These are phyloP conservation scores for Porosira glacialis DNA, from an alignment of 352 stramenopile genomes.

Conservation along the genomic window DNA sequence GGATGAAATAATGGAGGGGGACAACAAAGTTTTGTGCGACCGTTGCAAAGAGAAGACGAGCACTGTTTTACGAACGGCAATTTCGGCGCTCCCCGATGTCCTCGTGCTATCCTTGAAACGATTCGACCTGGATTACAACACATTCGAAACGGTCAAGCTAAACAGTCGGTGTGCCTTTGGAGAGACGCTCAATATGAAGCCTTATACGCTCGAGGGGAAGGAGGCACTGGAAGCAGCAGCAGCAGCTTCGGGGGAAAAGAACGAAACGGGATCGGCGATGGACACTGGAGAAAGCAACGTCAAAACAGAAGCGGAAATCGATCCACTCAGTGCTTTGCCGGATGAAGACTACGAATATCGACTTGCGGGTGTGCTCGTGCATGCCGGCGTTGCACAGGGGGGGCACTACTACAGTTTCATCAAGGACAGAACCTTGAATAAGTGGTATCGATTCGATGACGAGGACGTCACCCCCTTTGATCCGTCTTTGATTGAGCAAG, in stretches of 20 bases:
- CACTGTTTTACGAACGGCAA: slow-evolving; percentile 91
- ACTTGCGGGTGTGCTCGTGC: slow-evolving; percentile 95
- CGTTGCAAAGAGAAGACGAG: slow-evolving; percentile 96
- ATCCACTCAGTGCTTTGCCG: slow-evolving; percentile 54
- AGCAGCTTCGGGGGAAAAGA: slow-evolving; percentile 22
- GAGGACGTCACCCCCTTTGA: slow-evolving; percentile 98
- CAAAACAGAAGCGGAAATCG: slow-evolving; percentile 58
- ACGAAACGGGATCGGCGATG: slow-evolving; percentile 38
- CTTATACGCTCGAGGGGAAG: slow-evolving; percentile 94
- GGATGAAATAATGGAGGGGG: slow-evolving; percentile 98
- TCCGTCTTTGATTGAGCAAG: slow-evolving; percentile 90
- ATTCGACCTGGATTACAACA: slow-evolving; percentile 99
- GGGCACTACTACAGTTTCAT: slow-evolving; percentile 98
- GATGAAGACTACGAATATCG: slow-evolving; percentile 95
- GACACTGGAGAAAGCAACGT: slow-evolving; percentile 39
- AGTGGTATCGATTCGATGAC: slow-evolving; percentile 99
- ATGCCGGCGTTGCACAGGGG: slow-evolving; percentile 96
- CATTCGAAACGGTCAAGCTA: slow-evolving; percentile 99
- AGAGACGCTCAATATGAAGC: slow-evolving; percentile 97
- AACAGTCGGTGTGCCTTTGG: slow-evolving; percentile 97
- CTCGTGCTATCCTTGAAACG: slow-evolving; percentile 98
- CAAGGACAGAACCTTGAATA: slow-evolving; percentile 81
- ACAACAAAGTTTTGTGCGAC: slow-evolving; percentile 97
- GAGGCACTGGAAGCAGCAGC: slow-evolving; percentile 85
- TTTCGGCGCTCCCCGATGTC: slow-evolving; percentile 92